A percentile compares a stretch with the other conserved stretches of the same genome.
phyloP scores from a whole-genome alignment of 2,329 filamentous ascomycete genomes.

The Penicillium sp. region DNA sequence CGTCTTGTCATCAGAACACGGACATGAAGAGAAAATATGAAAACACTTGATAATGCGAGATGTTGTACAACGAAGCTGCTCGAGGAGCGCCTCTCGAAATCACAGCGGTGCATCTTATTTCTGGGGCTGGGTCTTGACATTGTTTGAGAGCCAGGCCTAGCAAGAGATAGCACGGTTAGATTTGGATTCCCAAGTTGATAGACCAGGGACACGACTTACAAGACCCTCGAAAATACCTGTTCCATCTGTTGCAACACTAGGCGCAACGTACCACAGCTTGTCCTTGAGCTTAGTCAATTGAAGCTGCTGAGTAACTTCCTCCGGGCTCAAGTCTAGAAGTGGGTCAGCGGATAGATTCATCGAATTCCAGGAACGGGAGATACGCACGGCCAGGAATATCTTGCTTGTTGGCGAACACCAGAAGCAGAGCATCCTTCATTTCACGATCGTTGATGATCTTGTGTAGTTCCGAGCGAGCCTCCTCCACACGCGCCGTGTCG shows the following conservation, averaged over 20 bases:
- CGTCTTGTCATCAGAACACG: constrained; percentile 42
- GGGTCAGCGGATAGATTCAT: constrained; percentile 16
- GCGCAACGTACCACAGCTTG: constrained; percentile 81
- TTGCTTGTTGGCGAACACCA: constrained; percentile 99
- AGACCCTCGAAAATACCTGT: constrained; percentile 79
- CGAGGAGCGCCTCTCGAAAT: constrained; percentile 19
- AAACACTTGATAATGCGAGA: constrained; percentile 27
- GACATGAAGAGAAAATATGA: constrained; percentile 35
- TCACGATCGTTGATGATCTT: constrained; percentile 97
- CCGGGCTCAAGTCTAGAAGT: constrained; percentile 67
- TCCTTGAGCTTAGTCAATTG: constrained; percentile 75
- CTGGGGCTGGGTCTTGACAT: constrained; percentile 62
- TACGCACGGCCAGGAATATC: constrained; percentile 75
- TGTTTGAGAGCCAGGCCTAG: constrained; percentile 75
- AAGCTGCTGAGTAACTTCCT: constrained; percentile 75
- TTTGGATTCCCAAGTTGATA: background rate
- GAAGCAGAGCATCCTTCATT: constrained; percentile 89
- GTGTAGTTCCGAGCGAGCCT: constrained; percentile 89
- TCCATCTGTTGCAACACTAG: constrained; percentile 76
- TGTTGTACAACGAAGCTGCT: constrained; percentile 37
- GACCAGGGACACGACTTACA: constrained; percentile 43
- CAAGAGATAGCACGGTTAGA: constrained; percentile 10
- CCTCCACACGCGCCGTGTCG: constrained; percentile 85
- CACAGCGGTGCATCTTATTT: constrained; percentile 33
- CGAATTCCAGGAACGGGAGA: background rate